Evolutionary conservation across 2,329 filamentous ascomycete species (phyloP), one percentile per base, ranked within the genome.

Genomic region (Cladosporium sp.): DNA sequence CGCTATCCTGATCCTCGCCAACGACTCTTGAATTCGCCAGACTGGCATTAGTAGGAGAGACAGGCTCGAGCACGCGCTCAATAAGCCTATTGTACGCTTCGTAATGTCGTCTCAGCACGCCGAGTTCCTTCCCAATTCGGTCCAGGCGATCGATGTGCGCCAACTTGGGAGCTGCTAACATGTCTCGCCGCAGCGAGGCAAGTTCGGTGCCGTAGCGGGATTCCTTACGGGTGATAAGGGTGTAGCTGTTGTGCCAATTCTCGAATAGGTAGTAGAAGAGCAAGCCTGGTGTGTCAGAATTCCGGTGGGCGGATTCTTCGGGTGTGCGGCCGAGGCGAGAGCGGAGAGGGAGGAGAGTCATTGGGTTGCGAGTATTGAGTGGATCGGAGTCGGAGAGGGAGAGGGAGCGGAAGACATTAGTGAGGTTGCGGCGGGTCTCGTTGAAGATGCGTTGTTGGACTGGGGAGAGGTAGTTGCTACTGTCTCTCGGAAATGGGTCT

Each of bases 231-330:
- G 77, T 80, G 12, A 87, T 74, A 10, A 87, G 74, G 24, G 78
- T 78, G 52, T 82, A 83, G 1, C 82, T 83, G 3, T 83, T 82
- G 35, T 78, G 78, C 75, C 85, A 87, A 65, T 87, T 84, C 65
- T 88, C 84, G 64, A 87, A 87, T 0, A 87, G 72, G 64, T 86
- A 87, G 68, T 86, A 87, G 71, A 87, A 86, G 2, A 87, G 72
- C 19, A 84, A 75, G 19, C 83, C 84, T 0, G 84, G 79, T 1
- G 79, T 79, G 63, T 86, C 83, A 2, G 78, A 77, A 6, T 74
- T 63, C 57, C 74, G 69, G 60, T 80, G 77, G 0, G 72, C 75
- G 1, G 74, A 75, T 62, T 79, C 77, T 61, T 77, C 75, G 13
- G 75, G 70, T 12, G 71, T 77, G 56, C 73, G 66, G 8, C 77